These are phyloP conservation scores for Nannochloropsis gaditana DNA, from an alignment of 108 stramenopile species.

Conservation along the genomic window DNA sequence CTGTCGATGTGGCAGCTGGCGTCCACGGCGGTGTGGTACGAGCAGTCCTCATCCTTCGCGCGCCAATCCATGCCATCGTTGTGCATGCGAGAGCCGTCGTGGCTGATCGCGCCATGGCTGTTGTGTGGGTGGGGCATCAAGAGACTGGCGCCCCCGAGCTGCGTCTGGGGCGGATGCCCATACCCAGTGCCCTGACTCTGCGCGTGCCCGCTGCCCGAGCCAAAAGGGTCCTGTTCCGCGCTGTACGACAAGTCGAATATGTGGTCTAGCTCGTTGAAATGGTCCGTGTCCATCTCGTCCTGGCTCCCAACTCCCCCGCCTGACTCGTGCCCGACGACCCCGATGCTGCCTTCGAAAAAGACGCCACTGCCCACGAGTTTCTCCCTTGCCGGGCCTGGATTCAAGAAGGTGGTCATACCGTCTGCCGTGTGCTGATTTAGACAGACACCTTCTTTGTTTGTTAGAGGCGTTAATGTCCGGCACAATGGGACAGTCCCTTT, in stretches of 20 bases:
- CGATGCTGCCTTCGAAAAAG: not conserved
- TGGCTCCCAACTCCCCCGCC: not conserved
- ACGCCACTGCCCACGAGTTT: no score
- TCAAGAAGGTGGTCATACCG: not conserved
- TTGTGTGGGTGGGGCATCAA: not conserved
- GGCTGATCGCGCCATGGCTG: not conserved
- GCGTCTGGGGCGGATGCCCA: not conserved
- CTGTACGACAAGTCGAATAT: not conserved
- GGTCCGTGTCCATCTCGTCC: conserved; percentile 19
- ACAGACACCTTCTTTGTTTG: no score
- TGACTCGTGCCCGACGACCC: not conserved
- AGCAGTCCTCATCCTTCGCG: not conserved
- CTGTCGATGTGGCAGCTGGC: not conserved
- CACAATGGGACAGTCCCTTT: no score
- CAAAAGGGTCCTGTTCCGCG: not conserved
- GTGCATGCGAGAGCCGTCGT: not conserved
- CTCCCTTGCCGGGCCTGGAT: no score
- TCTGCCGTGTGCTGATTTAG: not conserved
- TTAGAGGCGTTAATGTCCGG: no score
- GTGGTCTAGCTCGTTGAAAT: conserved; percentile 14
- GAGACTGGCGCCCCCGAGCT: not conserved
- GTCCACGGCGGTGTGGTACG: not conserved
- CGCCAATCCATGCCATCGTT: not conserved
- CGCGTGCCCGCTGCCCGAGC: not conserved
- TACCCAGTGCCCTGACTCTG: not conserved